Evolutionary conservation across 2,329 filamentous ascomycete species (phyloP), one percentile per base, ranked within the genome.

Genomic region (Simplicillium aogashimaense): DNA sequence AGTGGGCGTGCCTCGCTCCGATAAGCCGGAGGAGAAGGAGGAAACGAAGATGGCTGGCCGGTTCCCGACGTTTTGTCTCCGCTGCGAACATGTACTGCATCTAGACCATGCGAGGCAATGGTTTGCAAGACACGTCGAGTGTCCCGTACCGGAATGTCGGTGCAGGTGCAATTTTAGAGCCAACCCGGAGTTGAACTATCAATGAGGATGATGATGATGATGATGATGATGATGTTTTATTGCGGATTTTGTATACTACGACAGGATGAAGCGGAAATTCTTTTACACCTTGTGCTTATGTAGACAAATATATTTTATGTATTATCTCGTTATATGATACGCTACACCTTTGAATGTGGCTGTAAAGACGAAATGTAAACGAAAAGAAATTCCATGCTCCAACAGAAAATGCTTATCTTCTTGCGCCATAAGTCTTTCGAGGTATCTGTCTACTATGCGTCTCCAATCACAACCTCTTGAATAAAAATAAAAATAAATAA

Each of bases 31-130:
- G 53, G 61, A 66, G 40, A 66, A 67, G 34, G 57, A 65, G 7
- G 71, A 77, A 49, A 59, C 62, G 35, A 57, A 63, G 50, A 59
- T 69, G 56, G 69, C 70, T 35, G 74, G 73, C 3, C 66, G 70
- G 35, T 83, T 83, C 51, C 76, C 78, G n/a, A 81, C 76, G 0
- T 83, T 83, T 51, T 84, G 80, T 45, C 64, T 83, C 34, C 70
- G 72, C 48, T 84, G 80, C 53, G 78, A 82, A 51, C 80, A 84
- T 52, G 77, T 81, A 9, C 59, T 79, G 51, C 80, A 84, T 50
- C 64, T 82, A 42, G 79, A 83, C 49, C 80, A 83, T 53, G 78
- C 78, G 6, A 61, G 76, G 48, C 69, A 74, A 57, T 84, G 80
- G 80, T 84, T 83, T 50, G 64, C 69, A 7, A 60, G 75, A 28